Conservation (phyloP, 306 rosid species). For the Hippophae tibetana region DNA sequence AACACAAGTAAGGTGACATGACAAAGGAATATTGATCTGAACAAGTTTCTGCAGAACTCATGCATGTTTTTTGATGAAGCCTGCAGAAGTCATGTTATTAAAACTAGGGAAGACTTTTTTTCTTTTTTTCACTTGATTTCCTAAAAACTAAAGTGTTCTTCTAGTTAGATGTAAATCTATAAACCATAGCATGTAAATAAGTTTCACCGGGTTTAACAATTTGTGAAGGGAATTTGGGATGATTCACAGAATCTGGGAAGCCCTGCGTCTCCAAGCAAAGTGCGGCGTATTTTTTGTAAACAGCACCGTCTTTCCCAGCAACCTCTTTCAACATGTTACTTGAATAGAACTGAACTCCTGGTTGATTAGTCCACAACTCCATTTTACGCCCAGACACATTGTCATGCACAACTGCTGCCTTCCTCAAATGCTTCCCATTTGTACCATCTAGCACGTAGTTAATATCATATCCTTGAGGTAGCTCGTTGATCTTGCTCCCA, state of each 20-base stretch:
- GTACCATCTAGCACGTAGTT: conserved; percentile 43
- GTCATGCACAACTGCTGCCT: conserved; percentile 32
- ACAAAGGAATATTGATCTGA: too few species aligned
- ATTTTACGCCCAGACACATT: conserved; percentile 44
- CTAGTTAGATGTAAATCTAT: not conserved
- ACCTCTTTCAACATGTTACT: conserved; percentile 28
- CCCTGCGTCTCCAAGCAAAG: conserved; percentile 18
- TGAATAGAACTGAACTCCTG: conserved; percentile 53
- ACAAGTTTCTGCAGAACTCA: too few species aligned
- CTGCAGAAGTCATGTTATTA: too few species aligned
- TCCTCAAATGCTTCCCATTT: conserved; percentile 12
- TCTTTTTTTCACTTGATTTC: too few species aligned
- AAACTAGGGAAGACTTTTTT: too few species aligned
- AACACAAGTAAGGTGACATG: too few species aligned
- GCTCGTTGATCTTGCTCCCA: conserved; percentile 27
- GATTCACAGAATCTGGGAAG: conserved; percentile 16
- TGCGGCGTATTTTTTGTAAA: conserved; percentile 10
- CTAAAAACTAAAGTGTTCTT: too few species aligned
- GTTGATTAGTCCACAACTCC: conserved; percentile 56
- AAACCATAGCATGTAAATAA: conserved; percentile 8
- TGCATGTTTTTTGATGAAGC: too few species aligned
- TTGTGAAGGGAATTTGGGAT: conserved; percentile 13
- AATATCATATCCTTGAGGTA: conserved; percentile 49
- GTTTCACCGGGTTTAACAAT: conserved; percentile 14
- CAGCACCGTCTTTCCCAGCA: conserved; percentile 26